Evolutionary conservation across 2,329 filamentous ascomycete genomes (phyloP).

Genomic region (Diaporthe capsici): DNA sequence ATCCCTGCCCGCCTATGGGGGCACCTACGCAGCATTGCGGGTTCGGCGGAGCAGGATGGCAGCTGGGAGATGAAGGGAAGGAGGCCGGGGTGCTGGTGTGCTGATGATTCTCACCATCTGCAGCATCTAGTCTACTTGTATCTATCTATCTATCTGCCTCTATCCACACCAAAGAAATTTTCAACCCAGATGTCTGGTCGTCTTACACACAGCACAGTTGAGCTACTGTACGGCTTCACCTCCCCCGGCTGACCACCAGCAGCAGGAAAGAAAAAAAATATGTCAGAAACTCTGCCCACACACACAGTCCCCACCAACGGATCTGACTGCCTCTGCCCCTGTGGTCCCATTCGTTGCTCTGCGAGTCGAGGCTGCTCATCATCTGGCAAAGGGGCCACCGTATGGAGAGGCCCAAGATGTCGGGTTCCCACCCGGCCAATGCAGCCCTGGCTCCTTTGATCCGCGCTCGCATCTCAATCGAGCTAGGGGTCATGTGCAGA

Average conservation of each 20-base stretch:
- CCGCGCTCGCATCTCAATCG: constrained; percentile 19
- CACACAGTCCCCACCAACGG: constrained; percentile 1
- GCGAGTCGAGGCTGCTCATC: constrained; percentile 4
- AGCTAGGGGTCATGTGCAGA: constrained; percentile 19
- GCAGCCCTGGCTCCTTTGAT: constrained; percentile 25
- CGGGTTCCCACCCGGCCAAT: constrained; percentile 24
- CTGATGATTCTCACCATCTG: constrained; percentile 19
- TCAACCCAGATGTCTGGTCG: neutral
- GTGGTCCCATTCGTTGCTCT: constrained; percentile 7
- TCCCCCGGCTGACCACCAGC: constrained; percentile 27
- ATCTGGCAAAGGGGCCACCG: constrained; percentile 8
- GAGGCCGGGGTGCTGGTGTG: neutral
- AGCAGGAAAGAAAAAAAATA: neutral
- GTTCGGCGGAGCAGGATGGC: constrained; percentile 1
- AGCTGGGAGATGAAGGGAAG: constrained; percentile 12
- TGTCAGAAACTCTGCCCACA: constrained; percentile 8
- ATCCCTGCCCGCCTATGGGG: neutral
- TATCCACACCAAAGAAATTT: constrained; percentile 5
- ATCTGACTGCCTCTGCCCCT: neutral
- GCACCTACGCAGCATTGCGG: neutral
- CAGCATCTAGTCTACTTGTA: neutral
- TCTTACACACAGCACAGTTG: constrained; percentile 4
- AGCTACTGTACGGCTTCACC: neutral
- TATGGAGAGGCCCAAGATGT: constrained; percentile 24
- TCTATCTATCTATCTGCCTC: neutral